Conservation (phyloP, 768 basidiomycete genomes). For the Xerocomellus amylosporus region DNA sequence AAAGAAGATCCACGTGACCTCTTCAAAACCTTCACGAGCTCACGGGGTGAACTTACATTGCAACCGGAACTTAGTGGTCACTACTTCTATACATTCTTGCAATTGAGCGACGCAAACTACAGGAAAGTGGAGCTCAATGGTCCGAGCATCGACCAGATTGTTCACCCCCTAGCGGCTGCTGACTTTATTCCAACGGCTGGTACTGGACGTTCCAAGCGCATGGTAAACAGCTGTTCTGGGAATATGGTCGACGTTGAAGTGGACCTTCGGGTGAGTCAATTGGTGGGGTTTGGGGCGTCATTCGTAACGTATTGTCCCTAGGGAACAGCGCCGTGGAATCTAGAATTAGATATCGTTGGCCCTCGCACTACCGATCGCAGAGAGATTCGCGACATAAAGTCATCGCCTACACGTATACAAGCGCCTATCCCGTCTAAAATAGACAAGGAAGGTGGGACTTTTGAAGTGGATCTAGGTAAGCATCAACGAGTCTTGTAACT, state of each 20-base stretch:
- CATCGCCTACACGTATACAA: slow-evolving; percentile 51
- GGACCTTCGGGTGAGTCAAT: slow-evolving; percentile 63
- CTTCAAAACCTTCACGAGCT: slow-evolving; percentile 58
- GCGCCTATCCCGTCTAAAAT: slow-evolving; percentile 68
- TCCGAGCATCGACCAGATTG: slow-evolving; percentile 79
- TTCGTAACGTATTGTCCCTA: slow-evolving; percentile 28
- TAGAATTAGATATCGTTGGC: slow-evolving; percentile 80
- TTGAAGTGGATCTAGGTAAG: slow-evolving; percentile 77
- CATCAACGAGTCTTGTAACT: background rate
- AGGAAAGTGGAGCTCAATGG: slow-evolving; percentile 69
- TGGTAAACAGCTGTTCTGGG: slow-evolving; percentile 77
- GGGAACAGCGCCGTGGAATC: slow-evolving; percentile 90
- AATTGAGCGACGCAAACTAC: slow-evolving; percentile 84
- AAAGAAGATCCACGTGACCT: slow-evolving; percentile 59
- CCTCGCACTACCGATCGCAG: slow-evolving; percentile 63
- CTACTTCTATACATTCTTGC: slow-evolving; percentile 78
- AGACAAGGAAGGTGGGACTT: slow-evolving; percentile 66
- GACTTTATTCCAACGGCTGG: slow-evolving; percentile 52
- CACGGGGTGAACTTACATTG: slow-evolving; percentile 76
- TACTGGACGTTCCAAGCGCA: slow-evolving; percentile 47
- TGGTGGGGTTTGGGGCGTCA: background rate
- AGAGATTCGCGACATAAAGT: slow-evolving; percentile 52
- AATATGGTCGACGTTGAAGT: slow-evolving; percentile 73
- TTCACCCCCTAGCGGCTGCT: slow-evolving; percentile 84
- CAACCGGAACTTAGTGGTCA: slow-evolving; percentile 89